Base-by-base conservation (phyloP, 108 stramenopile genomes). In the Hondaea fermentalgiana region DNA sequence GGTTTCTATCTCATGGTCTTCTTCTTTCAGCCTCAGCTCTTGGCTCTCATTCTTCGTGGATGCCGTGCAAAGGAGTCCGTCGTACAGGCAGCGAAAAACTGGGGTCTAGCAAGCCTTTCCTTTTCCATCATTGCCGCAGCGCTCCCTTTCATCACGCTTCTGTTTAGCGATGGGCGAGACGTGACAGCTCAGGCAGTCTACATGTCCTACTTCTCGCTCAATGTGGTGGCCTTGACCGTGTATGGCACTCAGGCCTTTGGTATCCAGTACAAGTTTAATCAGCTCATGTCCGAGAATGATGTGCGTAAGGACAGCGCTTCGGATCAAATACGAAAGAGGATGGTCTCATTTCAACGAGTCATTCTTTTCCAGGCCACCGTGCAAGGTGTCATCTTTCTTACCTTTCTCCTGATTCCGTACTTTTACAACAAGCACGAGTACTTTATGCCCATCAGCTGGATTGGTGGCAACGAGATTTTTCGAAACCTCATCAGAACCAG, bases 351-450 rank as follows among this genome's bases (percentile, higher is more conserved):
- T 83, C 76, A 83, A 4, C 45, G 12, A 43, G 17, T 45, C 12
- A 23, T 53, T 6, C 6, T 53, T 12, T 16, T 53, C 12, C 76
- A 53, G 49, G 19, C 76, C 51, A 53, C 49, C 76, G 45, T 35
- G 51, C 49, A 83, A 23, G 45, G 49, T 17, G 3, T 12, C 23
- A 12, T 83, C 12, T 83, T 45, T 23, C 17, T 83, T 12, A 12
- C 3, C 49, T 83, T 83, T 23, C 49, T 53, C 1, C 6, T 53
- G 19, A n/a, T 47, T 47, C 76, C 76, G 51, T 83, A 53, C 76
- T 25, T 83, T 12, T 83, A 83, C 76, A 83, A 83, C 76, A 83
- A 83, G 51, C 76, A 83, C 51, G 76, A 83, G 23, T 83, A 83
- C 76, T 83, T 83, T 83, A 10, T 83, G 76, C 76, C 76, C n/a